These are phyloP conservation scores for Heliamphora exappendiculata DNA, from an alignment of 148 eudicot species.

Conservation along the genomic window DNA sequence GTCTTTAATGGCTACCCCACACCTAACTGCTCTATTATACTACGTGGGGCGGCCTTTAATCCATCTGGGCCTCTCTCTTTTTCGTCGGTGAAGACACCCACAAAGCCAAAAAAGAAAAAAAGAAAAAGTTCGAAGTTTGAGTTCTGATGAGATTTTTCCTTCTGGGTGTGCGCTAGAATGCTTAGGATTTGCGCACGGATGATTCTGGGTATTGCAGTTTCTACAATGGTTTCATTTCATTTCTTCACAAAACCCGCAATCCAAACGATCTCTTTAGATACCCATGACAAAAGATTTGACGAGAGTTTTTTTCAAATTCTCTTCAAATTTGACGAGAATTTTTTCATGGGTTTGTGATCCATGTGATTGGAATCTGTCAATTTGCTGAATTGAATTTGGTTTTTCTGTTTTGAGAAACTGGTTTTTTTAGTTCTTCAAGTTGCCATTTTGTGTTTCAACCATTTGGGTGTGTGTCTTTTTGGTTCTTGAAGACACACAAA, in stretches of 20 bases:
- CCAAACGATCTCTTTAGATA: too few relatives aligned
- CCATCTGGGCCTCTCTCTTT: constrained; percentile 28
- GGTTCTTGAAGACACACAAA: not conserved
- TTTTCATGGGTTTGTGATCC: not conserved
- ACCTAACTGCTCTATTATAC: constrained; percentile 22
- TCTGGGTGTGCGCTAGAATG: not conserved
- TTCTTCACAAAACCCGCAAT: too few relatives aligned
- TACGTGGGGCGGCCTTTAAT: constrained; percentile 18
- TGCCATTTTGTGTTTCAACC: not conserved
- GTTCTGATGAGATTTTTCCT: constrained; percentile 1
- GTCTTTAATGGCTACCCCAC: constrained; percentile 38
- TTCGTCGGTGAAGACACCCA: constrained; percentile 23
- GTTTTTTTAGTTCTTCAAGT: not conserved
- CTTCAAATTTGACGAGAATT: too few relatives aligned
- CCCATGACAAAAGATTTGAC: too few relatives aligned
- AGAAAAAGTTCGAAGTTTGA: too few relatives aligned
- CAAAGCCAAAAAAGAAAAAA: not conserved
- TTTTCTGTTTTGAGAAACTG: not conserved
- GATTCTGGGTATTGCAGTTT: not conserved
- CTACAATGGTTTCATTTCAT: not conserved
- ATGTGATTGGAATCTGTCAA: constrained; percentile 12
- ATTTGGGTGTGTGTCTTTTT: not conserved
- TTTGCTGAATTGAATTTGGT: not conserved
- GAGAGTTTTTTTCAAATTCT: too few relatives aligned
- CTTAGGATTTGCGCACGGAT: not conserved